phyloP scores from a whole-genome alignment of 106 monocot genomes.

The Apostasia shenzhenica region DNA sequence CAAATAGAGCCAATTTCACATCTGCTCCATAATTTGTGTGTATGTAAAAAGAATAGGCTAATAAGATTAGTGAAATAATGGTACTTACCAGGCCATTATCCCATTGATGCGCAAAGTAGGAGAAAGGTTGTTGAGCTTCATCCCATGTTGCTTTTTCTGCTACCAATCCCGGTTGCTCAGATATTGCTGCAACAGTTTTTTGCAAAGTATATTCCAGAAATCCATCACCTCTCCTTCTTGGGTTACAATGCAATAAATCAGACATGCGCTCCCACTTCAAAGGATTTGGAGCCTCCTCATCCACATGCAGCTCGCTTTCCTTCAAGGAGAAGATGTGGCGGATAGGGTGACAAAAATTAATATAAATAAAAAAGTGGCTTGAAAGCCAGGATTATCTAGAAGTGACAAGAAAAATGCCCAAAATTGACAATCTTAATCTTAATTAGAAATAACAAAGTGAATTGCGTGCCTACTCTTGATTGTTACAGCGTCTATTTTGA shows the following conservation, averaged over 20 bases:
- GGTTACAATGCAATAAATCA: neutral
- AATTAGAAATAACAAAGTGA: too few species aligned
- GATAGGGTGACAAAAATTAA: too few species aligned
- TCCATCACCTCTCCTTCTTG: neutral
- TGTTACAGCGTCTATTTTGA: too few species aligned
- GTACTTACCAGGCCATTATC: neutral
- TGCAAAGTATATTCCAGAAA: too few species aligned
- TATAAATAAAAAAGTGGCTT: too few species aligned
- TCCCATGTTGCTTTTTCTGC: neutral
- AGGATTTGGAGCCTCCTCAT: neutral
- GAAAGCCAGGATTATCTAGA: too few species aligned
- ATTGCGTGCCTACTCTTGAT: too few species aligned
- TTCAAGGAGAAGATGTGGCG: neutral
- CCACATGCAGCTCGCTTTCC: neutral
- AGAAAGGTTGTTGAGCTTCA: slow-evolving; percentile 1
- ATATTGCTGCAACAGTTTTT: neutral
- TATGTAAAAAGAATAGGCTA: neutral
- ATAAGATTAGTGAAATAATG: neutral
- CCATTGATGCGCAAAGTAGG: neutral
- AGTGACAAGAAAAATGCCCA: too few species aligned
- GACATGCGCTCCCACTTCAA: neutral
- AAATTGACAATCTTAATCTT: too few species aligned
- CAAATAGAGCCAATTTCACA: neutral
- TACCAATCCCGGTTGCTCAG: neutral
- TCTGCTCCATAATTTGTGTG: neutral